Percentiles rank a stretch among this genome's conserved stretches.
These are phyloP conservation scores for Arctostaphylos glauca DNA, from an alignment of 148 eudicot species.

Conservation along the genomic window DNA sequence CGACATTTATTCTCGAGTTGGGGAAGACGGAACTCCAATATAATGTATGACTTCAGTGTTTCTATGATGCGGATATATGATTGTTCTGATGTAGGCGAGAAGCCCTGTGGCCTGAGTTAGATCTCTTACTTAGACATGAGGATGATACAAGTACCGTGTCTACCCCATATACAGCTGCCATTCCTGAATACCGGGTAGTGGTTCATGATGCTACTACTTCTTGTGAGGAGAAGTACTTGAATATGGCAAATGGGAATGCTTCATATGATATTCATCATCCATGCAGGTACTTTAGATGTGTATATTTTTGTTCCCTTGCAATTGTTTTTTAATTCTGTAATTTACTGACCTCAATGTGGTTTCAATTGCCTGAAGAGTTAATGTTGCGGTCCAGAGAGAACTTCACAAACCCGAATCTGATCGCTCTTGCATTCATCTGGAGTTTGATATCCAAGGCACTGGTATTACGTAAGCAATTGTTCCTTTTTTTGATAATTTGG, in stretches of 20 bases:
- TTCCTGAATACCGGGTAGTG: slow-evolving; percentile 70
- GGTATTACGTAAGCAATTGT: slow-evolving; percentile 24
- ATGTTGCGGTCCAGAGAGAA: slow-evolving; percentile 72
- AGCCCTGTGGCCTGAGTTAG: slow-evolving; percentile 78
- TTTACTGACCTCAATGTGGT: slow-evolving; percentile 15
- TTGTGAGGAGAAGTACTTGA: slow-evolving; percentile 31
- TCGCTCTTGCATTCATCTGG: slow-evolving; percentile 93
- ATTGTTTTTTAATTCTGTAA: background rate
- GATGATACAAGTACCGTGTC: slow-evolving; percentile 50
- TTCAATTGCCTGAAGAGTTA: slow-evolving; percentile 44
- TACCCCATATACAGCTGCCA: slow-evolving; percentile 80
- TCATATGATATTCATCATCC: slow-evolving; percentile 86
- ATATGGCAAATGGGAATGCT: slow-evolving; percentile 54
- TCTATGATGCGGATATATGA: slow-evolving; percentile 15
- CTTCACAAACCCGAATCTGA: slow-evolving; percentile 83
- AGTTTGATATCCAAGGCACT: slow-evolving; percentile 68
- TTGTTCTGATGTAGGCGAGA: slow-evolving; percentile 56
- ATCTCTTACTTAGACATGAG: slow-evolving; percentile 54
- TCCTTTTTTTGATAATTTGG: slow-evolving; percentile 11
- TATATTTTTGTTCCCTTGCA: slow-evolving; percentile 1
- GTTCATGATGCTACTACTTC: slow-evolving; percentile 43
- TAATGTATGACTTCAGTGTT: background rate
- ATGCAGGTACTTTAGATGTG: slow-evolving; percentile 59
- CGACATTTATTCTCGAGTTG: slow-evolving; percentile 3
- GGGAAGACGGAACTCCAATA: background rate